phyloP scores from a whole-genome alignment of 2,329 filamentous ascomycete genomes.

The Ophiostoma fasciatum region DNA sequence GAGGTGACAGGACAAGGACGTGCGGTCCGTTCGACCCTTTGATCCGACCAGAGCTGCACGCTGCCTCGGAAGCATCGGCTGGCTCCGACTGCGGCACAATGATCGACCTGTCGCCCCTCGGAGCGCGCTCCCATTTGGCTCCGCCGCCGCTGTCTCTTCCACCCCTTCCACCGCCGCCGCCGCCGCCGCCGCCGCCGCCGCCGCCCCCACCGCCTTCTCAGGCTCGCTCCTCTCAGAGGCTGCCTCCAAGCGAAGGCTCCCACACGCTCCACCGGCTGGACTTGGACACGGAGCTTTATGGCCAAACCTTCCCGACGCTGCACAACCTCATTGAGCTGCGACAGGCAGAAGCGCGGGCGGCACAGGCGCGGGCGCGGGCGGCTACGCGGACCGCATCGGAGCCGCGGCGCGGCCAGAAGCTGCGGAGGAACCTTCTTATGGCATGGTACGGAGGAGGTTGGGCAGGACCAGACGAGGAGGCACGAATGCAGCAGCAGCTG shows the following conservation, averaged over 20 bases:
- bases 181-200: not conserved
- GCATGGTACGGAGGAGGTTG: constrained; percentile 5
- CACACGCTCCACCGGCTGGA: constrained; percentile 4
- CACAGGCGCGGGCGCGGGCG: constrained; percentile 6
- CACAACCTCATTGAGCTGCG: constrained; percentile 7
- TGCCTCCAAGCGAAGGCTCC: too few relatives aligned
- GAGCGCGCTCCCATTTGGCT: not conserved
- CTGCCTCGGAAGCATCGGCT: too few relatives aligned
- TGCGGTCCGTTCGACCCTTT: too few relatives aligned
- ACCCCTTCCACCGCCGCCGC: too few relatives aligned
- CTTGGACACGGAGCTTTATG: constrained; percentile 5
- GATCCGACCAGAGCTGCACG: too few relatives aligned
- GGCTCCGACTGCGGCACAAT: too few relatives aligned
- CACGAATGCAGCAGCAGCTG: too few relatives aligned
- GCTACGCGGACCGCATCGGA: not conserved
- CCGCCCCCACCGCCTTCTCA: not conserved
- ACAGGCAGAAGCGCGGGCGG: constrained; percentile 5
- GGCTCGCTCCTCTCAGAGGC: too few relatives aligned
- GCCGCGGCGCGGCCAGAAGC: constrained; percentile 1
- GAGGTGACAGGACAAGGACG: too few relatives aligned
- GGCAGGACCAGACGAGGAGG: not conserved
- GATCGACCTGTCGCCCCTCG: constrained; percentile 8
- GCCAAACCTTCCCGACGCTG: constrained; percentile 5
- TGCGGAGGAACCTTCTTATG: constrained; percentile 8
- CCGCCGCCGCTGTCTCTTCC: not conserved